phyloP scores from a whole-genome alignment of 2,329 filamentous ascomycete genomes.

The Byssothecium circinans region DNA sequence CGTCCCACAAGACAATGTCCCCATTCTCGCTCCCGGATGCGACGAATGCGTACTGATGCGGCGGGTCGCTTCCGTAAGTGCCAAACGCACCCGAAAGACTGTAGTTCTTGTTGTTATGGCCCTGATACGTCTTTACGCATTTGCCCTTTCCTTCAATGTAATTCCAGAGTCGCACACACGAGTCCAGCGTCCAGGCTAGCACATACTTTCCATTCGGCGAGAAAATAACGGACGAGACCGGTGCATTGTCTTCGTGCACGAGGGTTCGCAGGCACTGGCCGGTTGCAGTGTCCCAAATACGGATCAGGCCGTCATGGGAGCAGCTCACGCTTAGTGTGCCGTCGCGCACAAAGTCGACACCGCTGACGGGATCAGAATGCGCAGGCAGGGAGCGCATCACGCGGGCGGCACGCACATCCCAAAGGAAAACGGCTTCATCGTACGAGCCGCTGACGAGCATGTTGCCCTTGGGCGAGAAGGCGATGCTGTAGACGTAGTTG shows the following conservation, averaged over 20 bases:
- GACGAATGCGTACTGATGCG: slow-evolving; percentile 61
- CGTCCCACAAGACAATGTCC: slow-evolving; percentile 84
- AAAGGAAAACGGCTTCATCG: slow-evolving; percentile 94
- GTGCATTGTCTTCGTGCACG: slow-evolving; percentile 93
- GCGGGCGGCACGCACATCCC: slow-evolving; percentile 87
- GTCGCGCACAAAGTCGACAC: slow-evolving; percentile 90
- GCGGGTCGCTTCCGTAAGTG: slow-evolving; percentile 52
- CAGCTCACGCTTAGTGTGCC: slow-evolving; percentile 92
- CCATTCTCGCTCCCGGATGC: slow-evolving; percentile 88
- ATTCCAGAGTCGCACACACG: slow-evolving; percentile 88
- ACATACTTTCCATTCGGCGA: slow-evolving; percentile 92
- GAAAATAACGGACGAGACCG: slow-evolving; percentile 87
- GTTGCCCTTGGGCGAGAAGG: slow-evolving; percentile 97
- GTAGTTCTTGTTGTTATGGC: slow-evolving; percentile 81
- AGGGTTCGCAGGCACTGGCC: slow-evolving; percentile 94
- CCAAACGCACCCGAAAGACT: slow-evolving; percentile 86
- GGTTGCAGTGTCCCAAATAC: slow-evolving; percentile 94
- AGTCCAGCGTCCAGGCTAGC: slow-evolving; percentile 88
- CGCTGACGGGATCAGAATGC: slow-evolving; percentile 90
- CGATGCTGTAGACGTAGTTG: slow-evolving; percentile 92
- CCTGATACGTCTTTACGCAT: slow-evolving; percentile 96
- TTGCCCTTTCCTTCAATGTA: slow-evolving; percentile 87
- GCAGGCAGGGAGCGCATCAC: slow-evolving; percentile 90
- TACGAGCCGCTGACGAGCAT: slow-evolving; percentile 94
- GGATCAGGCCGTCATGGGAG: slow-evolving; percentile 73